Percentiles rank a stretch among this genome's conserved stretches.
These are phyloP conservation scores for Boletellus sp. DNA, from an alignment of 768 basidiomycete species.

Conservation along the genomic window DNA sequence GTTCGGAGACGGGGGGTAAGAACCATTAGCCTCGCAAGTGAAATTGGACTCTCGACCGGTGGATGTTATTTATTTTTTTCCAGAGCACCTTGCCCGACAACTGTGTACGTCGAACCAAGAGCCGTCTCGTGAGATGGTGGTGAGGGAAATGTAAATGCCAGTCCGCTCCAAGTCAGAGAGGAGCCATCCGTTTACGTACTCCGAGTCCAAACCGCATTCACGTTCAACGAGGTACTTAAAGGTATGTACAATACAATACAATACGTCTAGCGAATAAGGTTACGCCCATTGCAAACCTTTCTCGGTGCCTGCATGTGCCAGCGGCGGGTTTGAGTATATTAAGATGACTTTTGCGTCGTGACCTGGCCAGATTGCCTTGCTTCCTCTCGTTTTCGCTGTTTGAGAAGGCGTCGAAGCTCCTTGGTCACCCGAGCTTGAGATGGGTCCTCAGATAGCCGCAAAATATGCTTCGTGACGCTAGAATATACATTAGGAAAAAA, in stretches of 20 bases:
- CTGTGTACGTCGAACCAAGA: slow-evolving; percentile 13
- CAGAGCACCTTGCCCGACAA: slow-evolving; percentile 13
- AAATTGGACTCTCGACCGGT: slow-evolving; percentile 9
- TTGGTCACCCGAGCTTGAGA: slow-evolving; percentile 33
- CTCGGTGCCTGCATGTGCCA: neutral
- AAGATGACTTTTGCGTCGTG: slow-evolving; percentile 5
- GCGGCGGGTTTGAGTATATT: neutral
- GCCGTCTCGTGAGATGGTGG: slow-evolving; percentile 16
- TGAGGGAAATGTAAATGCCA: slow-evolving; percentile 19
- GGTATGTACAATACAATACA: slow-evolving; percentile 8
- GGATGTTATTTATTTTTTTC: slow-evolving; percentile 20
- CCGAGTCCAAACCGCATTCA: neutral
- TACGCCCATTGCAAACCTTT: neutral
- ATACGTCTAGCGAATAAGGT: slow-evolving; percentile 3
- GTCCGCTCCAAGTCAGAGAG: slow-evolving; percentile 12
- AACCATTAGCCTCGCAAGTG: slow-evolving; percentile 27
- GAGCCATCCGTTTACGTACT: slow-evolving; percentile 27
- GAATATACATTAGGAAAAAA: slow-evolving; percentile 7
- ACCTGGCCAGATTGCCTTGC: neutral
- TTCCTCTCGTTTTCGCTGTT: slow-evolving; percentile 30
- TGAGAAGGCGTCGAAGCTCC: slow-evolving; percentile 38
- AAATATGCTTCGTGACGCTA: slow-evolving; percentile 44
- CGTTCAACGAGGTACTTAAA: too few relatives aligned
- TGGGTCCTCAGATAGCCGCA: slow-evolving; percentile 41
- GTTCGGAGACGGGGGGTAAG: slow-evolving; percentile 35